These are phyloP conservation scores for Colletotrichum tamarilloi DNA, from an alignment of 2,329 filamentous ascomycete species.

Conservation along the genomic window DNA sequence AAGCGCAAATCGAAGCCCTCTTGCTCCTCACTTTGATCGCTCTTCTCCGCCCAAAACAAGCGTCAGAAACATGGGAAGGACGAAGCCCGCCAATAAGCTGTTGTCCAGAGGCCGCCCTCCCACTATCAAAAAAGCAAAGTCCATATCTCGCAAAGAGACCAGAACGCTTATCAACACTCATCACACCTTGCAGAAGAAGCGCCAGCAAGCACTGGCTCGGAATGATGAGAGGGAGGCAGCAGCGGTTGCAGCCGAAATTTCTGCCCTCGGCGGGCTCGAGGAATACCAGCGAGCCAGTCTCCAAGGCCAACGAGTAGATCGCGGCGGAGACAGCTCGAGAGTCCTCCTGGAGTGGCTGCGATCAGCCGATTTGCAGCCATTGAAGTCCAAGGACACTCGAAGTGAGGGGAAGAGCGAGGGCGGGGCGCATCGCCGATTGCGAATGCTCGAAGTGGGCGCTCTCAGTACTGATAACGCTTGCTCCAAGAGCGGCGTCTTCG, in stretches of 20 bases:
- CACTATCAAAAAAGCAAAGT: conserved; percentile 60
- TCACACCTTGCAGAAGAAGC: conserved; percentile 73
- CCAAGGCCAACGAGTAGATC: conserved; percentile 73
- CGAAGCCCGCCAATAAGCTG: conserved; percentile 13
- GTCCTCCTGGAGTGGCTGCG: conserved; percentile 73
- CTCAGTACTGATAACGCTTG: conserved; percentile 88
- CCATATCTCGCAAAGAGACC: conserved; percentile 74
- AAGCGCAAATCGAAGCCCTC: not conserved
- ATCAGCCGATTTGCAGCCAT: conserved; percentile 43
- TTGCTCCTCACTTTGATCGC: not conserved
- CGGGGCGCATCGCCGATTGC: conserved; percentile 49
- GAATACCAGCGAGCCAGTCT: conserved; percentile 76
- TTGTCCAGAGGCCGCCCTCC: conserved; percentile 68
- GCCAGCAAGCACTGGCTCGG: conserved; percentile 61
- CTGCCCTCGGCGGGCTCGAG: conserved; percentile 69
- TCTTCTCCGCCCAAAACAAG: too few relatives aligned
- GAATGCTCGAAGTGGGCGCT: conserved; percentile 89
- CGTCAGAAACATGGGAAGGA: conserved; percentile 25
- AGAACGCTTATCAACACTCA: conserved; percentile 73
- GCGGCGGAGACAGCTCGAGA: conserved; percentile 75
- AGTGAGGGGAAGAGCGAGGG: not conserved
- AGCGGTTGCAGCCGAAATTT: conserved; percentile 63
- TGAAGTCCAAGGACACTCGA: conserved; percentile 18
- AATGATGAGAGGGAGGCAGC: conserved; percentile 64
- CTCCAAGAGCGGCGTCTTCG: conserved; percentile 76